Percentiles rank a stretch among this genome's conserved stretches.
Conservation (phyloP, 345 rosid species). For the Syzygium oleosum region DNA sequence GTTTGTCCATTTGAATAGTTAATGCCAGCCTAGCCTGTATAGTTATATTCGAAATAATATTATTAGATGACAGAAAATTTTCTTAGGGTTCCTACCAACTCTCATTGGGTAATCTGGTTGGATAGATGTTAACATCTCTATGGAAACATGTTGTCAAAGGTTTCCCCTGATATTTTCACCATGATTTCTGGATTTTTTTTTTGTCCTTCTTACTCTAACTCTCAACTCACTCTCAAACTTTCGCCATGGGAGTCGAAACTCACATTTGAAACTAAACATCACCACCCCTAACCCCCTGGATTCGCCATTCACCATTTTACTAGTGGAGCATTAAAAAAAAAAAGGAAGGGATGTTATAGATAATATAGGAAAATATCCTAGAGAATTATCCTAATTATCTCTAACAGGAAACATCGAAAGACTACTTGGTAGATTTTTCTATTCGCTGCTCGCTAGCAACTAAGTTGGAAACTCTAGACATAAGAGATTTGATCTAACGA, state of each 20-base stretch:
- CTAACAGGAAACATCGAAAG: too few species aligned
- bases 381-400: too few species aligned
- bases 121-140: neutral
- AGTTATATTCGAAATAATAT: neutral
- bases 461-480: too few species aligned
- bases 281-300: neutral
- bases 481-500: too few species aligned
- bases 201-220: too few species aligned
- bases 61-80: neutral
- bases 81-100: neutral
- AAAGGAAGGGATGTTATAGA: too few species aligned
- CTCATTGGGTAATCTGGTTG: neutral
- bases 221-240: too few species aligned
- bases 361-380: too few species aligned
- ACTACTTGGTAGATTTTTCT: too few species aligned
- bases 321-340: neutral
- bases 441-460: too few species aligned
- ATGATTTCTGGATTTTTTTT: neutral
- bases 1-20: neutral
- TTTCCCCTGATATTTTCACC: neutral
- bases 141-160: neutral
- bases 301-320: neutral
- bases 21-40: neutral
- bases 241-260: too few species aligned
- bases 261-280: too few species aligned